A percentile compares a stretch with the other conserved stretches of the same genome.
These are phyloP conservation scores for Naematelia aurantialba DNA, from an alignment of 768 basidiomycete species.

Conservation along the genomic window DNA sequence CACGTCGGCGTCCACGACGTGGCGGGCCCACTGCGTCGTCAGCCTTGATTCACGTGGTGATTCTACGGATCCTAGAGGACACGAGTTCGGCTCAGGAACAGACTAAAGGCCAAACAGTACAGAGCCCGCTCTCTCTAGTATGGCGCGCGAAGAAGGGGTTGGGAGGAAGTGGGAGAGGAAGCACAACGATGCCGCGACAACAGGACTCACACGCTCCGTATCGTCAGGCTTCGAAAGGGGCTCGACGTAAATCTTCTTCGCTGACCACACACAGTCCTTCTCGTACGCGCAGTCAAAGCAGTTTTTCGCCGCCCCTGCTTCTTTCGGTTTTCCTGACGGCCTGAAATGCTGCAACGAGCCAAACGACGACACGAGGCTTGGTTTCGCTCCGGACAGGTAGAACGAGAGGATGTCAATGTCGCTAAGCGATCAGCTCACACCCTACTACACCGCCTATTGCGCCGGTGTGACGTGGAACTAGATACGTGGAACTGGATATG, in stretches of 20 bases:
- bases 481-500: no score
- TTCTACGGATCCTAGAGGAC: no score
- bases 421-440: constrained; percentile 52
- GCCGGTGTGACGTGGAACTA: no score
- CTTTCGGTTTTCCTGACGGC: constrained; percentile 64
- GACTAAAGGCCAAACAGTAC: no score
- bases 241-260: constrained; percentile 83
- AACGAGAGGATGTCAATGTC: constrained; percentile 66
- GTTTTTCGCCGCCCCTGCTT: constrained; percentile 64
- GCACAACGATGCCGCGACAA: not conserved
- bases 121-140: not conserved
- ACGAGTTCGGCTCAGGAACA: no score
- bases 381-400: constrained; percentile 31
- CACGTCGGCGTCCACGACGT: constrained; percentile 67
- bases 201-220: constrained; percentile 14
- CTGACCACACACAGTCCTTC: constrained; percentile 74
- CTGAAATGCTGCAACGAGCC: constrained; percentile 81
- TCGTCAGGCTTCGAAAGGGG: constrained; percentile 52
- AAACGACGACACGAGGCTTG: constrained; percentile 69
- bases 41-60: no score
- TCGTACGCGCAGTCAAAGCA: constrained; percentile 75
- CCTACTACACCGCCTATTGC: no score
- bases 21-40: constrained; percentile 61
- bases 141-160: not conserved
- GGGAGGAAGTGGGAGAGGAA: not conserved